A percentile compares a stretch with the other conserved stretches of the same genome.
phyloP scores from a whole-genome alignment of 2,329 filamentous ascomycete species.

The Microsporum ferrugineum region DNA sequence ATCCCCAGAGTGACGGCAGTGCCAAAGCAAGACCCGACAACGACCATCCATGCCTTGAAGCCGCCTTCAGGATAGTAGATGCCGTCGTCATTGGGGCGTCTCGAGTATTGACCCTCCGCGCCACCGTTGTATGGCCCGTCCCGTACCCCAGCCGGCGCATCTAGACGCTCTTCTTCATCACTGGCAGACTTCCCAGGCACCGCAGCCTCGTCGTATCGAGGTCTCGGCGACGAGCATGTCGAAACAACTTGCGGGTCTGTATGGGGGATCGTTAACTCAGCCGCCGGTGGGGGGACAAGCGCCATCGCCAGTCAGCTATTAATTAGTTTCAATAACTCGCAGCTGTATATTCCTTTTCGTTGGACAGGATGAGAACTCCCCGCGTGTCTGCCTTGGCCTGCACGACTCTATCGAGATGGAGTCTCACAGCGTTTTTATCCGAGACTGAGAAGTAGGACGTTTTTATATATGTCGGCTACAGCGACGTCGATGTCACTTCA shows the following conservation, averaged over 20 bases:
- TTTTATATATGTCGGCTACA: background rate
- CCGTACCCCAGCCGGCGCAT: background rate
- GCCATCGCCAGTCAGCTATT: background rate
- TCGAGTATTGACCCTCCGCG: background rate
- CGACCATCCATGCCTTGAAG: constrained; percentile 33
- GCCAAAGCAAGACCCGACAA: constrained; percentile 32
- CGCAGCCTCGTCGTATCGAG: background rate
- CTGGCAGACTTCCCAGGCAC: background rate
- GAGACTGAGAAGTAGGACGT: background rate
- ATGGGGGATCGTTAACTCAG: background rate
- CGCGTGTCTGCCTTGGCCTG: background rate
- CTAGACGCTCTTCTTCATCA: background rate
- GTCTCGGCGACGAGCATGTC: background rate
- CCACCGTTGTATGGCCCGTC: background rate
- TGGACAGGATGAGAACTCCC: too few species aligned
- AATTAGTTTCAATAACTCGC: background rate
- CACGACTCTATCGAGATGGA: background rate
- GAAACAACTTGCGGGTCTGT: constrained; percentile 1
- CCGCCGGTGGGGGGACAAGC: background rate
- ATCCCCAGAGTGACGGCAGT: constrained; percentile 33
- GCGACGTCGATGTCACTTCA: background rate
- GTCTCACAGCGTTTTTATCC: background rate
- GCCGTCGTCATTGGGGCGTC: background rate
- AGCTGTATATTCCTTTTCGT: background rate
- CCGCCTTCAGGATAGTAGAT: constrained; percentile 32